A percentile compares a stretch with the other conserved stretches of the same genome.
These are phyloP conservation scores for Rhodotorula sp. DNA, from an alignment of 1,284 basidiomycete species.

Conservation along the genomic window DNA sequence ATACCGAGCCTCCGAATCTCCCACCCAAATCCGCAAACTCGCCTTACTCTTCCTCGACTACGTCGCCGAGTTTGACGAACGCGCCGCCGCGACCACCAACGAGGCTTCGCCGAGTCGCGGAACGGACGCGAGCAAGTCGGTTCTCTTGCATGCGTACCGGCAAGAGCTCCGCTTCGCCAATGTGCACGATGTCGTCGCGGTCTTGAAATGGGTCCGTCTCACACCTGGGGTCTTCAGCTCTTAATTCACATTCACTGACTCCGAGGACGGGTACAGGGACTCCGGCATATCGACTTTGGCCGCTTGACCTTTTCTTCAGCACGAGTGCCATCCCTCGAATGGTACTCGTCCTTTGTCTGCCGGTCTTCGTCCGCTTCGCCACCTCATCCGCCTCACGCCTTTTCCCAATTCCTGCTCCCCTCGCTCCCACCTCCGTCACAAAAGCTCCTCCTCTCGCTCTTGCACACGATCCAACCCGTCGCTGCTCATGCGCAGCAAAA, in stretches of 20 bases:
- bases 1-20: constrained; percentile 26
- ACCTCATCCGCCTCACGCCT: constrained; percentile 1
- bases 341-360: constrained; percentile 24
- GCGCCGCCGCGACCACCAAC: background rate
- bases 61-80: constrained; percentile 8
- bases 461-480: constrained; percentile 24
- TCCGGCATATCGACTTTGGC: constrained; percentile 28
- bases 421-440: constrained; percentile 17
- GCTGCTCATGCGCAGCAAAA: constrained; percentile 27
- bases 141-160: constrained; percentile 27
- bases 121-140: constrained; percentile 24
- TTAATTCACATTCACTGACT: too few species aligned
- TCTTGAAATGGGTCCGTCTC: constrained; percentile 39
- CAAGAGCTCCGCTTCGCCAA: constrained; percentile 32
- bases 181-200: constrained; percentile 32
- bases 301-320: constrained; percentile 16
- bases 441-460: constrained; percentile 15
- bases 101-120: background rate
- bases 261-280: background rate
- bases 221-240: too few species aligned
- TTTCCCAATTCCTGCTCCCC: constrained; percentile 24
- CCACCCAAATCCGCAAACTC: constrained; percentile 1
- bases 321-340: constrained; percentile 7
- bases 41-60: constrained; percentile 27
- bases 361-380: background rate